Evolutionary conservation across 2,329 filamentous ascomycete species (phyloP).

Genomic region (Fusarium sp.): DNA sequence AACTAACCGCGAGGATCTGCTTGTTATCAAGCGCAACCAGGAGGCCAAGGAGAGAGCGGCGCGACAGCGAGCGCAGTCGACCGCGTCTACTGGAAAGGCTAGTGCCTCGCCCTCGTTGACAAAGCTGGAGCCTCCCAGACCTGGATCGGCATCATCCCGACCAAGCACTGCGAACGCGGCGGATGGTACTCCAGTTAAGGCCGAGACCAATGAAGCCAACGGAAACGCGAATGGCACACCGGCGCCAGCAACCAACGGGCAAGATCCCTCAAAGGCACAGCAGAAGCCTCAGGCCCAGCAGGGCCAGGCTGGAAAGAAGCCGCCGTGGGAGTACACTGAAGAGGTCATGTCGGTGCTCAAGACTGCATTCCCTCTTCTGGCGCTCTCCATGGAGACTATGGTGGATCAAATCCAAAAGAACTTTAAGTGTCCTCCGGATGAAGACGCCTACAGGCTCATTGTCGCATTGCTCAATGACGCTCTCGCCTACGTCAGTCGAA

Average conservation of each 20-base stretch:
- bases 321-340: slow-evolving; percentile 95
- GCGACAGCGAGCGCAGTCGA: slow-evolving; percentile 58
- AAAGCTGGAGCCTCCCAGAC: slow-evolving; percentile 60
- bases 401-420: slow-evolving; percentile 98
- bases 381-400: slow-evolving; percentile 99
- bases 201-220: slow-evolving; percentile 52
- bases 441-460: slow-evolving; percentile 96
- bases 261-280: slow-evolving; percentile 39
- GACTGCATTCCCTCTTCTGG: slow-evolving; percentile 94
- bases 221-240: slow-evolving; percentile 40
- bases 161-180: slow-evolving; percentile 62
- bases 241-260: slow-evolving; percentile 41
- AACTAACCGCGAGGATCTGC: slow-evolving; percentile 93
- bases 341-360: slow-evolving; percentile 96
- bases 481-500: slow-evolving; percentile 87
- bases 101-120: slow-evolving; percentile 58
- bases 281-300: slow-evolving; percentile 28
- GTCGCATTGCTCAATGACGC: slow-evolving; percentile 98
- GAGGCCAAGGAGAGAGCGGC: slow-evolving; percentile 72
- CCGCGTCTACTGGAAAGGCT: slow-evolving; percentile 55
- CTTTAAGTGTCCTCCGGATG: slow-evolving; percentile 98
- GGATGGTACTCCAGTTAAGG: slow-evolving; percentile 53
- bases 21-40: slow-evolving; percentile 87
- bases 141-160: slow-evolving; percentile 53
- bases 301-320: slow-evolving; percentile 66